A percentile compares a stretch with the other conserved stretches of the same genome.
phyloP scores from a whole-genome alignment of 306 rosid genomes.

The Hippophae rhamnoides region DNA sequence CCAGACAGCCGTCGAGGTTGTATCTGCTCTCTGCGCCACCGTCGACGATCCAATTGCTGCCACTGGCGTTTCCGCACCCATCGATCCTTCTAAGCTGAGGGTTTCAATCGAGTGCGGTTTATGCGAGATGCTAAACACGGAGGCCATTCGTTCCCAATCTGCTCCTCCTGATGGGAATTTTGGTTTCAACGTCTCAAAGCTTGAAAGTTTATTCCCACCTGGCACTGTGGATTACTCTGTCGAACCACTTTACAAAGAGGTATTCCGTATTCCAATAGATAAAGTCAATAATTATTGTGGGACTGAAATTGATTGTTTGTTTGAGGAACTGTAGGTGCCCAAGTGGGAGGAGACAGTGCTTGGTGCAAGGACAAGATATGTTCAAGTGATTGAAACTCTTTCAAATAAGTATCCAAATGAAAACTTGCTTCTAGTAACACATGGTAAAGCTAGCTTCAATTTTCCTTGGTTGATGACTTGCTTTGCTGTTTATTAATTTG shows the following conservation, averaged over 20 bases:
- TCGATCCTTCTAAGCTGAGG: conserved; percentile 56
- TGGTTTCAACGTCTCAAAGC: conserved; percentile 59
- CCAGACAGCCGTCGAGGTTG: conserved; percentile 62
- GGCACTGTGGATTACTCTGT: conserved; percentile 57
- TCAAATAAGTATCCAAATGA: conserved; percentile 62
- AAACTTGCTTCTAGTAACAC: conserved; percentile 87
- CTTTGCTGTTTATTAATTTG: neutral
- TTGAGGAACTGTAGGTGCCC: conserved; percentile 47
- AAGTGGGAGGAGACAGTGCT: conserved; percentile 48
- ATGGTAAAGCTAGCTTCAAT: conserved; percentile 37
- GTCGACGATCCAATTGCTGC: conserved; percentile 17
- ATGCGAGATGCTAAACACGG: conserved; percentile 67
- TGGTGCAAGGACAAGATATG: conserved; percentile 47
- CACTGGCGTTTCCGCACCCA: conserved; percentile 21
- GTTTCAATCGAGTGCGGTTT: conserved; percentile 77
- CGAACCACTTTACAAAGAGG: conserved; percentile 60
- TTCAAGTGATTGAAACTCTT: conserved; percentile 45
- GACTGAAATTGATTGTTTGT: conserved; percentile 5
- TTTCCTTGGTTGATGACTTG: neutral
- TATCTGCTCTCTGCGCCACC: conserved; percentile 44
- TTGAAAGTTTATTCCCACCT: conserved; percentile 59
- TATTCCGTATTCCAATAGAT: conserved; percentile 4
- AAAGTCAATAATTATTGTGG: neutral
- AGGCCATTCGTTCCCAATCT: conserved; percentile 39
- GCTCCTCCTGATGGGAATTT: conserved; percentile 67